These are phyloP conservation scores for Exophiala alcalophila DNA, from an alignment of 2,329 filamentous ascomycete species.

Conservation along the genomic window DNA sequence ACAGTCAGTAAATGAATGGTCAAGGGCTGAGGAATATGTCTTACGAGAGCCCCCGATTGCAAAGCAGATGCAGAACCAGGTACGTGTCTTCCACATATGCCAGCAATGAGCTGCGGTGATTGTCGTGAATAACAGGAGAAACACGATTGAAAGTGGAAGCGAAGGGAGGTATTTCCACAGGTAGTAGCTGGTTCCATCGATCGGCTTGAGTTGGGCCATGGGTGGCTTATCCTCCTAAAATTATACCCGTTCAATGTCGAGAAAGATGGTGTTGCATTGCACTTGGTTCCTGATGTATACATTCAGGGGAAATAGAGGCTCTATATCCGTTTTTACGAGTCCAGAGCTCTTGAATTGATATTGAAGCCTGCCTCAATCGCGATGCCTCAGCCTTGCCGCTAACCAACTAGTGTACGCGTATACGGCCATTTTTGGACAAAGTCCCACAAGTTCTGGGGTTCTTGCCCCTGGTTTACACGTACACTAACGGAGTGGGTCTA, in stretches of 20 bases:
- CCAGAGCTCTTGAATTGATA: background rate
- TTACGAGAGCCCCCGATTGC: conserved; percentile 40
- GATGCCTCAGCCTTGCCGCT: background rate
- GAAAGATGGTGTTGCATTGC: background rate
- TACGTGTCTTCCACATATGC: conserved; percentile 32
- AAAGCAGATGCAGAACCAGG: conserved; percentile 38
- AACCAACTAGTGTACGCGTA: conserved; percentile 8
- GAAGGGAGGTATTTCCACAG: conserved; percentile 34
- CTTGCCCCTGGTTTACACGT: conserved; percentile 12
- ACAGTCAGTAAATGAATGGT: background rate
- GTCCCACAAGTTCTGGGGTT: background rate
- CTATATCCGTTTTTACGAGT: background rate
- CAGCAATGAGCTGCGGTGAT: conserved; percentile 32
- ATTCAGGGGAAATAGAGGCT: background rate
- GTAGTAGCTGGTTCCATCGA: conserved; percentile 11
- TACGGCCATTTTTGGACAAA: background rate
- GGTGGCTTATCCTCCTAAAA: no score
- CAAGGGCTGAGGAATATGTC: conserved; percentile 12
- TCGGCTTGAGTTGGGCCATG: conserved; percentile 12
- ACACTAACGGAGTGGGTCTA: background rate
- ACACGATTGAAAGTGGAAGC: conserved; percentile 29
- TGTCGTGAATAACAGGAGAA: conserved; percentile 33
- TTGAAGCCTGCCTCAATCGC: background rate
- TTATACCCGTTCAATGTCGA: background rate
- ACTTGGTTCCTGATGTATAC: background rate